Evolutionary conservation across 1,284 basidiomycete species (phyloP), one percentile per base, ranked within the genome.

Genomic region (Phaffia rhodozyma): DNA sequence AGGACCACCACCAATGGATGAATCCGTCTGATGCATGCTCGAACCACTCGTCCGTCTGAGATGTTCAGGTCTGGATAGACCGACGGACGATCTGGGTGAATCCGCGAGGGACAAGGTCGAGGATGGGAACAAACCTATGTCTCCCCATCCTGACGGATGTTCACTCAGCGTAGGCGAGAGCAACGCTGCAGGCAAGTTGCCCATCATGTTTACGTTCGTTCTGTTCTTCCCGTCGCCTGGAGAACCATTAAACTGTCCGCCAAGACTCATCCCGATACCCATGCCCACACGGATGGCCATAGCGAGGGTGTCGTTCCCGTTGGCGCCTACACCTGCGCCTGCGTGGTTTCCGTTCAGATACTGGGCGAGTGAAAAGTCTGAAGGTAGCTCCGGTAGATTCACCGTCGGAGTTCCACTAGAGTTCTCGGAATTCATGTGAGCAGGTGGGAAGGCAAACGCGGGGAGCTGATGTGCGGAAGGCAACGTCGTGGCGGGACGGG

Each of bases 261-360:
- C 70, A 38, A 73, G 48, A 9, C 69, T 71, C 73, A 77, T 75
- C 3, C 74, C 76, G 27, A 77, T 73, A 4, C 73, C 72, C 74
- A 77, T 76, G 0, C 76, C 76, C 69, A 77, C 72, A n/a, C 76
- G 67, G 47, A 77, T 75, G 9, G 76, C 76, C 73, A 76, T 73
- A 52, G 76, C 75, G n/a, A 77, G 63, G 1, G 74, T 73, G 2
- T 71, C 72, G 49, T 69, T 69, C 9, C 74, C 75, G 57, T 71
- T 72, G 9, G 18, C 11, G 18, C 32, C 32, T 27, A 27, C 52
- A 20, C 56, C 49, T 23, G 23, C 38, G 11, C 55, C 51, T 7
- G 32, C 62, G 34, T 47, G 23, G 18, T 25, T 47, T 34, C 56
- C 49, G 61, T 75, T 72, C 0, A 73, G 69, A 25, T 76, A 66